Base-by-base conservation (phyloP, 1,139 yeast genomes). In the Diutina scorzettiae region DNA sequence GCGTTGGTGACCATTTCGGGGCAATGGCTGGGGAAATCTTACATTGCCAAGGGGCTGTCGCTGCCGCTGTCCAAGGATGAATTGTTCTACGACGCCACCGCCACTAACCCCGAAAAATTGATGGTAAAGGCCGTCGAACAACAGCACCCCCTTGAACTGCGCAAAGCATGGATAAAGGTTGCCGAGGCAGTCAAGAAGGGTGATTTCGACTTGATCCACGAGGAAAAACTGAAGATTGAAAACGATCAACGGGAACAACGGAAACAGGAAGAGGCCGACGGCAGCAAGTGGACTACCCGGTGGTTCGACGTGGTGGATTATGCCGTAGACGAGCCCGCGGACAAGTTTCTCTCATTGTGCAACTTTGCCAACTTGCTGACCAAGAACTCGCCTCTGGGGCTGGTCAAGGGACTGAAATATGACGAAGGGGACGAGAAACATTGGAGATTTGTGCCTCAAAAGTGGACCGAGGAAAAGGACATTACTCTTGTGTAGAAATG, bases 21-120 rank as follows among this genome's bases (percentile, higher is more conserved):
- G 39, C 96, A 87, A 64, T 91, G 98, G 98, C 80, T 93, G 16
- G 93, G 81, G 30, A 66, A 69, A 51, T 81, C 94, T 20, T 66
- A 62, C 50, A 66, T 71, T 36, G 55, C 55, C 28, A 67, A 64
- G 50, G 79, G 80, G 31, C 46, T 63, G 8, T 48, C 54, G 28
- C 50, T 66, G 4, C 71, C 71, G n/a, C 45, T 54, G 16, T 49
- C 57, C 33, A 60, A 66, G 45, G 72, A 69, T 49, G 68, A 65
- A 39, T 59, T 71, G 42, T 89, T 91, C 57, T 80, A 83, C 57
- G 91, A 86, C 58, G 86, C 95, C 18, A 60, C 61, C 42, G 63
- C 58, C 33, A 54, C 61, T 24, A 60, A 63, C 30, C 73, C 83
- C 5, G 76, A 76, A 47, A 73, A 67, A 39, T 65, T 86, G 47